Evolutionary conservation across 1,284 basidiomycete species (phyloP), one percentile per base, ranked within the genome.

Genomic region (Gomphus bonarii): DNA sequence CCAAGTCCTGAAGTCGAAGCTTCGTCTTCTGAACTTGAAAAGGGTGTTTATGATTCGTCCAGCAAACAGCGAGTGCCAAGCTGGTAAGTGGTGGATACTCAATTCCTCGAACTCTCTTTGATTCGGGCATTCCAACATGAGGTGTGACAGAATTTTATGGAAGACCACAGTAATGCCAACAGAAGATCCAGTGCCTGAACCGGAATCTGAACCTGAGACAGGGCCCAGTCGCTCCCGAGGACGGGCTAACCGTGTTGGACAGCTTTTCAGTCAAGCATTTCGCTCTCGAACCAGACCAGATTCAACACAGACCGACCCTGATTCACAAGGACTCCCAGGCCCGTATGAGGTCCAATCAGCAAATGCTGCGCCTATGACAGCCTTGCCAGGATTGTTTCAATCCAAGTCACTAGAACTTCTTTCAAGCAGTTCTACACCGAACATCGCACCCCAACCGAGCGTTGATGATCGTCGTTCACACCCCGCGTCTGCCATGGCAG

Each of bases 111-210:
- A n/a, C n/a, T n/a, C 38, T 35, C n/a, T 36, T 35, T 35, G 20
- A 59, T 31, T 40, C 14, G 16, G 55, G 28, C 59, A 20, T 50
- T 9, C 7, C 16, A 9, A 52, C 31, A 25, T 28, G 57, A 86
- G 85, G 85, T 90, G 87, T 63, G 87, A 90, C 64, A 79, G 87
- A 20, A 87, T 90, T 53, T 68, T 90, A 3, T 89, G 81, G 81
- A 90, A 88, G 67, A 77, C 84, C 1, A 88, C 82, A 0, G 73
- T 86, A 20, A 66, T 72, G 33, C 75, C 75, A 36, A 20, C 50
- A 3, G 35, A 51, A 22, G 50, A 38, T 3, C 50, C 20, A 16
- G 35, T 16, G n/a, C 3, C 38, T 40, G 38, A 40, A 42, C 22
- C 20, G 6, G 50, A 38, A 8, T 20, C 33, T 18, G 48, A 52